Evolutionary conservation across 2,329 filamentous ascomycete species (phyloP), one percentile per base, ranked within the genome.

Genomic region (Pseudocercospora ulei): DNA sequence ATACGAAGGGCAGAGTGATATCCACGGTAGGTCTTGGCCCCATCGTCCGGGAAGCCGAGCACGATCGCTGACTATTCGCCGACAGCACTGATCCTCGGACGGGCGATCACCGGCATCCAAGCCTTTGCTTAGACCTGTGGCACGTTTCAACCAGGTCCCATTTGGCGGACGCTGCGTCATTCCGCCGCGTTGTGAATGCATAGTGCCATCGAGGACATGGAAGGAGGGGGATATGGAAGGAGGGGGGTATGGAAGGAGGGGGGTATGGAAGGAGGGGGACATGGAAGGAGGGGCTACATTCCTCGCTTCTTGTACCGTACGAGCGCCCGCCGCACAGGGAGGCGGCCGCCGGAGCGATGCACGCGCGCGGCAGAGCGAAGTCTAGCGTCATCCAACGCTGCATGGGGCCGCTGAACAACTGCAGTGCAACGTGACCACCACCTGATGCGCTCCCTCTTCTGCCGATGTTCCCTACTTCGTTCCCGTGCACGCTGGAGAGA

Each of bases 1-100:
- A 1, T 98, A 98, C 54, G 90, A 98, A 66, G 90, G 90, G 13
- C 90, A 96, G 65, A 95, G 87, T 58, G 90, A 96, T 64, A 96
- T 96, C 59, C 90, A 96, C 63, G 76, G 85, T 88, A 66, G 73
- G 82, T 75, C 39, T 28, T 35, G 13, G 30, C 26, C 8, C 26
- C 26, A 13, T 18, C 20, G 13, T 30, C 35, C 38, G 25, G 20
- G 30, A 5, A 25, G 18, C 17, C 17, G 38, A 30, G 20, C 14
- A 25, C 37, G 18, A 28, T 38, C 26, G 41, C 52, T 56, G 42
- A 56, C 44, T 36, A 28, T 43, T 37, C 43, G 53, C 18, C 30
- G 46, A 47, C 25, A 67, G 63, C 64, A 36, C 56, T 72, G 47
- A 73, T 71, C 34, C 57, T 70, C 30, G 64, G 68, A 29, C 60